A percentile compares a stretch with the other conserved stretches of the same genome.
These are phyloP conservation scores for Paecilomyces formosus DNA, from an alignment of 2,329 filamentous ascomycete species.

Conservation along the genomic window DNA sequence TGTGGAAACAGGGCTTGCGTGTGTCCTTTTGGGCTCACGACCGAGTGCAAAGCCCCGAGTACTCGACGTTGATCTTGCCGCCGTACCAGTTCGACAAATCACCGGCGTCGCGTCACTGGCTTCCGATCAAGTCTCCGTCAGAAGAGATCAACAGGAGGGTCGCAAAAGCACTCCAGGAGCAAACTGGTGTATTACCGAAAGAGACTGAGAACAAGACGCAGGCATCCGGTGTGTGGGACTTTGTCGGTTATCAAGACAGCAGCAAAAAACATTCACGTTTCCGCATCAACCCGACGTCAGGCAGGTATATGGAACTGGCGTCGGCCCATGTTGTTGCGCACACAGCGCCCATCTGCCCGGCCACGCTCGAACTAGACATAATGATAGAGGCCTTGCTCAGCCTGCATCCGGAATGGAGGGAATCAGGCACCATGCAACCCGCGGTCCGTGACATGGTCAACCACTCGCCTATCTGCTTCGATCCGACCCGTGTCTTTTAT, in stretches of 20 bases:
- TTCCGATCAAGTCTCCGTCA: slow-evolving; percentile 19
- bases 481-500: neutral
- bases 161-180: neutral
- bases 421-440: neutral
- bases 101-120: slow-evolving; percentile 25
- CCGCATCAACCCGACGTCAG: neutral
- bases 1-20: slow-evolving; percentile 36
- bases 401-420: neutral
- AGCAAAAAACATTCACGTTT: neutral
- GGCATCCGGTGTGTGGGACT: neutral
- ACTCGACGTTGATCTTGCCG: slow-evolving; percentile 24
- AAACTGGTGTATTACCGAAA: neutral
- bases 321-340: neutral
- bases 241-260: neutral
- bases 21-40: slow-evolving; percentile 35
- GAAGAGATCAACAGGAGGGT: neutral
- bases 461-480: neutral
- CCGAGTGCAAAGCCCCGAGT: slow-evolving; percentile 15
- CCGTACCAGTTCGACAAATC: slow-evolving; percentile 39
- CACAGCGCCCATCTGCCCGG: neutral
- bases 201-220: neutral
- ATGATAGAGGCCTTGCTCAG: neutral
- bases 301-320: neutral
- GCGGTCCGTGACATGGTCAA: neutral
- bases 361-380: neutral